A percentile compares a stretch with the other conserved stretches of the same genome.
Conservation (phyloP, 1,139 yeast genomes). For the Blastobotrys proliferans region DNA sequence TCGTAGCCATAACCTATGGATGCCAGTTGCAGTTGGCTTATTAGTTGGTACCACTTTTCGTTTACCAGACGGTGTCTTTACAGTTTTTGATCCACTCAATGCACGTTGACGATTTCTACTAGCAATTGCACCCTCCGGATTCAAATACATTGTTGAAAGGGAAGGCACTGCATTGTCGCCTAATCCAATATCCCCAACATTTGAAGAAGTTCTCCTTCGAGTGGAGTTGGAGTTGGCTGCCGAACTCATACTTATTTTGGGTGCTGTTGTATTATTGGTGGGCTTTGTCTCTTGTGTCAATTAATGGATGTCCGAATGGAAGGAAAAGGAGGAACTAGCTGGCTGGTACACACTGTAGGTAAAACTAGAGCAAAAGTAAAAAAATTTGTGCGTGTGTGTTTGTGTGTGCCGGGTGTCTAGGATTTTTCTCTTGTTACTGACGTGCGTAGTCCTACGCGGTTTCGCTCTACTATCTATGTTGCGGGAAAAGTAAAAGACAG, state of each 20-base stretch:
- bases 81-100: constrained; percentile 29
- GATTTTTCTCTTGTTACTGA: too few species aligned
- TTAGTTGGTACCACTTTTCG: constrained; percentile 4
- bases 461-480: too few species aligned
- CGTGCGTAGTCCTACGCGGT: too few species aligned
- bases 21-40: constrained; percentile 18
- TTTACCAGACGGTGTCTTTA: constrained; percentile 14
- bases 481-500: too few species aligned
- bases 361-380: neutral
- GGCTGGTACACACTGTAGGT: too few species aligned
- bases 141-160: constrained; percentile 36
- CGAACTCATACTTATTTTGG: too few species aligned
- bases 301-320: too few species aligned
- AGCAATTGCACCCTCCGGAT: constrained; percentile 29
- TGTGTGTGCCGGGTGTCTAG: neutral
- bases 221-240: neutral
- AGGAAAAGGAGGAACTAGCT: neutral
- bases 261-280: too few species aligned
- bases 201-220: constrained; percentile 5
- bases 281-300: too few species aligned
- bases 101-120: constrained; percentile 36
- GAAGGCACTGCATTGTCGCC: constrained; percentile 41
- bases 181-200: constrained; percentile 34
- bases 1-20: constrained; percentile 41
- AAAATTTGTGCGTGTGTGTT: neutral